A percentile compares a stretch with the other conserved stretches of the same genome.
phyloP scores from a whole-genome alignment of 83 land plant genomes.

The Picea engelmannii region DNA sequence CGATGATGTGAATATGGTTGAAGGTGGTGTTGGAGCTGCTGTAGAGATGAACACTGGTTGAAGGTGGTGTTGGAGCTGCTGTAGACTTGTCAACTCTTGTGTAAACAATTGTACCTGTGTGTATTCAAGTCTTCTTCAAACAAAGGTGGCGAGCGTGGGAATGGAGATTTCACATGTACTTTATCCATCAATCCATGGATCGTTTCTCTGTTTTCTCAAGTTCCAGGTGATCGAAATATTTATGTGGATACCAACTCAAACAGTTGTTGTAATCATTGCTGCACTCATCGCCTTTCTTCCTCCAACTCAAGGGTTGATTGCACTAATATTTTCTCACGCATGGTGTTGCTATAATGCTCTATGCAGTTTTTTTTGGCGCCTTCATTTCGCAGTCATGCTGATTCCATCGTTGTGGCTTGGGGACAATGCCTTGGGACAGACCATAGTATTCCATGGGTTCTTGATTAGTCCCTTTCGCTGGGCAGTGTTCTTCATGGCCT shows the following conservation, averaged over 20 bases:
- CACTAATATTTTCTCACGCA: constrained; percentile 69
- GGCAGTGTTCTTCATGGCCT: constrained; percentile 89
- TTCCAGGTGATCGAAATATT: constrained; percentile 61
- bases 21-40: no score
- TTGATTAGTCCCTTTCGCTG: constrained; percentile 73
- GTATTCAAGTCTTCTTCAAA: constrained; percentile 66
- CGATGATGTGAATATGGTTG: no score
- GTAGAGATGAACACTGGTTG: no score
- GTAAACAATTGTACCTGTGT: constrained; percentile 14
- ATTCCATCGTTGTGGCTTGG: constrained; percentile 89
- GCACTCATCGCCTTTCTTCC: constrained; percentile 74
- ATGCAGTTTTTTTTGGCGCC: constrained; percentile 85
- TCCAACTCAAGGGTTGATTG: constrained; percentile 82
- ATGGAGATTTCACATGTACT: constrained; percentile 22
- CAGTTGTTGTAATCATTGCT: constrained; percentile 51
- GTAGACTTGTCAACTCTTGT: no score
- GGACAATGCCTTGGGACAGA: constrained; percentile 80
- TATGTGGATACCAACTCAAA: constrained; percentile 49
- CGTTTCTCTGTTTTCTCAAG: constrained; percentile 40
- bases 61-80: no score
- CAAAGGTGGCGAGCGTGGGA: constrained; percentile 71
- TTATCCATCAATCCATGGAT: constrained; percentile 26
- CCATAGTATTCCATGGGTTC: constrained; percentile 71
- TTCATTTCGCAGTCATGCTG: constrained; percentile 83
- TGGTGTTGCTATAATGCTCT: constrained; percentile 75